Conservation (phyloP, 371 early-diverging fungal species). For the Actinomortierella ambigua region DNA sequence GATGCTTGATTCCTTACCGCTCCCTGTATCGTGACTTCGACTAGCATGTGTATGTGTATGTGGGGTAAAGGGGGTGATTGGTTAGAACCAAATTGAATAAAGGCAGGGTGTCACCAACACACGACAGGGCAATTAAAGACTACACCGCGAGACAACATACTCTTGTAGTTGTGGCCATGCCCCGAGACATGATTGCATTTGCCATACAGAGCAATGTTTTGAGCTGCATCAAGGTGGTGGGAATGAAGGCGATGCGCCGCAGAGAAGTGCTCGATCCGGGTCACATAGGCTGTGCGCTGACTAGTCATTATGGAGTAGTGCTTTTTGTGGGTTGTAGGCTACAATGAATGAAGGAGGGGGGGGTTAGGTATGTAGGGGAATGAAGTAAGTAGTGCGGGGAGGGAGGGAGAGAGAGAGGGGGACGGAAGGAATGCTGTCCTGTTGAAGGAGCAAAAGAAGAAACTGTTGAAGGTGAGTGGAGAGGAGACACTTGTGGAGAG, state of each 20-base stretch:
- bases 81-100: neutral
- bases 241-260: slow-evolving; percentile 91
- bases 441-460: neutral
- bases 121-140: neutral
- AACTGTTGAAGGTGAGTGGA: neutral
- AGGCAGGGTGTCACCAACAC: neutral
- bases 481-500: neutral
- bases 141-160: slow-evolving; percentile 31
- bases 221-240: slow-evolving; percentile 65
- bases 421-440: neutral
- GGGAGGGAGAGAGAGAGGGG: no score
- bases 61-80: neutral
- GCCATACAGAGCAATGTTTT: slow-evolving; percentile 78
- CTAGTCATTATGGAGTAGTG: slow-evolving; percentile 23
- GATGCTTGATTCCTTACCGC: slow-evolving; percentile 30
- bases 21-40: slow-evolving; percentile 80
- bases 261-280: slow-evolving; percentile 80
- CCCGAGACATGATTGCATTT: slow-evolving; percentile 88
- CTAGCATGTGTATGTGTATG: slow-evolving; percentile 35
- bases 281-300: slow-evolving; percentile 60
- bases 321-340: neutral
- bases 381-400: neutral
- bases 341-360: neutral
- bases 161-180: slow-evolving; percentile 93
- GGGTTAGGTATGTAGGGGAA: no score